phyloP scores from a whole-genome alignment of 2,329 filamentous ascomycete genomes.

The Paramyrothecium sp. region DNA sequence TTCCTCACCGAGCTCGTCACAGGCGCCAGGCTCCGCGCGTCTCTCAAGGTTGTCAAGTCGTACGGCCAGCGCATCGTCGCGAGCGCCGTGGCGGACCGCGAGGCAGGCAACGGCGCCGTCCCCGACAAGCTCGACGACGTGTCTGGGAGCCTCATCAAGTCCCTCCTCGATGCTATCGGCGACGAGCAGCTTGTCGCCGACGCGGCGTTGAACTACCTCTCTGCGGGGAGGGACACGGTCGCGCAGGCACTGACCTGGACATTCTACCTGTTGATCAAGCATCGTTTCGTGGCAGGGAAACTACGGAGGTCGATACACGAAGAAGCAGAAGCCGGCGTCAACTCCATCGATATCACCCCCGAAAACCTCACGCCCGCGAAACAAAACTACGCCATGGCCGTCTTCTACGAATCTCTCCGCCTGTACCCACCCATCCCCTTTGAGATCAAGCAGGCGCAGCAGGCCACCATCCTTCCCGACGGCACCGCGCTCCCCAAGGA shows the following conservation, averaged over 20 bases:
- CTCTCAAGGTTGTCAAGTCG: slow-evolving; percentile 47
- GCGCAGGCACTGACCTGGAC: slow-evolving; percentile 65
- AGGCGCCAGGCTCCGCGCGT: slow-evolving; percentile 41
- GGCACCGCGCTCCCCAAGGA: slow-evolving; percentile 54
- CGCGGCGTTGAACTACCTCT: slow-evolving; percentile 65
- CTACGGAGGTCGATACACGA: slow-evolving; percentile 25
- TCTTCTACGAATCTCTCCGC: slow-evolving; percentile 61
- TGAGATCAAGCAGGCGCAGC: slow-evolving; percentile 60
- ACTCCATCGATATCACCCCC: slow-evolving; percentile 4
- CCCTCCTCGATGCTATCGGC: slow-evolving; percentile 54
- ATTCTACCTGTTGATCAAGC: slow-evolving; percentile 57
- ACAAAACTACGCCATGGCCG: slow-evolving; percentile 57
- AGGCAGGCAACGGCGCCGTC: neutral
- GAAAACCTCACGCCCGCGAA: slow-evolving; percentile 37
- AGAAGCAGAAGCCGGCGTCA: neutral
- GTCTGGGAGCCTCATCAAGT: slow-evolving; percentile 59
- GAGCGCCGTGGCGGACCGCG: slow-evolving; percentile 45
- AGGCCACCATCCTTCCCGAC: slow-evolving; percentile 54
- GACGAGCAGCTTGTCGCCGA: slow-evolving; percentile 57
- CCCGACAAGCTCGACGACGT: slow-evolving; percentile 24
- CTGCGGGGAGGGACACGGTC: slow-evolving; percentile 63
- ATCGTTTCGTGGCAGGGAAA: slow-evolving; percentile 37
- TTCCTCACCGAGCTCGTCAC: slow-evolving; percentile 55
- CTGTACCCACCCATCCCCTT: slow-evolving; percentile 65
- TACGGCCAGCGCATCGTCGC: slow-evolving; percentile 59